Percentiles rank a stretch among this genome's conserved stretches.
Conservation (phyloP, 441 rosid species). For the Arabidopsis hybrid region DNA sequence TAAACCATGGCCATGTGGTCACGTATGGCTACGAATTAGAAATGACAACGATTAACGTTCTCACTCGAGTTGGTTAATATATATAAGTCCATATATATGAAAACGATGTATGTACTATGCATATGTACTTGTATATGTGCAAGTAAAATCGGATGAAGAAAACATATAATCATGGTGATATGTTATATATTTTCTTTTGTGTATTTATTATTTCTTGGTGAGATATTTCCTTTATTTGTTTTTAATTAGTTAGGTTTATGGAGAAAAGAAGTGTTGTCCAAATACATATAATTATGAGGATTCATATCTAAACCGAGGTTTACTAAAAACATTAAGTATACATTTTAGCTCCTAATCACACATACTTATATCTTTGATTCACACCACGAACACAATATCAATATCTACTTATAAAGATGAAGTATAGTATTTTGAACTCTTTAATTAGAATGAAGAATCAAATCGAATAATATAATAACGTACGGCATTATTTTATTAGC, state of each 20-base stretch:
- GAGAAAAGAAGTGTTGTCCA: neutral
- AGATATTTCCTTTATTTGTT: neutral
- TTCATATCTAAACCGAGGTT: conserved; percentile 14
- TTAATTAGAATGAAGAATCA: conserved; percentile 27
- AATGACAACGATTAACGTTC: too few species aligned
- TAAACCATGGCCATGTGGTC: too few species aligned
- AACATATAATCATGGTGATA: too few species aligned
- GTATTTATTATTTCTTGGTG: too few species aligned
- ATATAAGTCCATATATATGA: too few species aligned
- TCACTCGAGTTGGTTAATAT: too few species aligned
- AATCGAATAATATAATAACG: conserved; percentile 15
- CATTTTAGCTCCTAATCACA: conserved; percentile 25
- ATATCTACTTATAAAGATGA: neutral
- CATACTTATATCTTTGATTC: conserved; percentile 27
- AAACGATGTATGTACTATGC: too few species aligned
- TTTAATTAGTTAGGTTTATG: neutral
- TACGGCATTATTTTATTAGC: neutral
- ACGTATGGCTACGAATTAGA: too few species aligned
- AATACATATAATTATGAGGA: neutral
- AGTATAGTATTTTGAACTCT: conserved; percentile 9
- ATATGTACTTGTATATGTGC: too few species aligned
- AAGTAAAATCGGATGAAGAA: too few species aligned
- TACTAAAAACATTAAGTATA: neutral
- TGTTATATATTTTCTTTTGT: too few species aligned
- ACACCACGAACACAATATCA: conserved; percentile 33